Base-by-base conservation (phyloP, 2,329 filamentous ascomycete species). In the Ophiostoma triangulosporum region DNA sequence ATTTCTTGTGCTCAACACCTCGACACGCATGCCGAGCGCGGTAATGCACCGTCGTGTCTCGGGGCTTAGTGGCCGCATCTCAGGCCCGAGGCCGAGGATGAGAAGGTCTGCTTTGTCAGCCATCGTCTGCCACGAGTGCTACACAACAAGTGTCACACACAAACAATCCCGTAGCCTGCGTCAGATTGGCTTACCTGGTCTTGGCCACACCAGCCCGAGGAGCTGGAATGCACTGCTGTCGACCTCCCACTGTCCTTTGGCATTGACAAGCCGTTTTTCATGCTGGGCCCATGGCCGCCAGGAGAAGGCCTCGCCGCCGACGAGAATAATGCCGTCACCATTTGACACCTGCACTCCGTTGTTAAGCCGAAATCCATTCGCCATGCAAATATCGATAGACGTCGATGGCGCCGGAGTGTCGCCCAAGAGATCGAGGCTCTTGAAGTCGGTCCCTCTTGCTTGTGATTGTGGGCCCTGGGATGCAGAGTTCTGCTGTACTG, bases 1-100 rank as follows among this genome's bases (percentile, higher is more conserved):
- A 68, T 97, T 97, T 58, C 88, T 76, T 31, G 93, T 97, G 69
- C 97, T 93, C 63, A 91, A 77, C 3, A 96, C 76, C 63, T 98
- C 93, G 5, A 97, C 75, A 54, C 88, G 76, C 60, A 97, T 86
- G 0, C 93, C 93, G 40, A 97, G 68, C 29, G 78, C 76, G 57
- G 83, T 84, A 54, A 98, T 80, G 60, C 81, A 75, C 55, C 74
- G 75, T 60, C 84, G 81, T 43, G 88, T 87, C 60, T 81, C 75
- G 1, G 86, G 86, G 54, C 85, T 87, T 7, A 97, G 69, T 0
- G 89, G 89, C 50, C 82, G 71, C 50, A 93, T 87, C 20, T 77
- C 75, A 20, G 78, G 79, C 0, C 93, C 93, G 4, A 93, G 78
- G 1, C 93, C 93, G n/a, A 98, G 71, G 53, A 98, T 86, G 38